Evolutionary conservation across 192 early-diverging fungal species (phyloP).

Genomic region (Podila minutissima): DNA sequence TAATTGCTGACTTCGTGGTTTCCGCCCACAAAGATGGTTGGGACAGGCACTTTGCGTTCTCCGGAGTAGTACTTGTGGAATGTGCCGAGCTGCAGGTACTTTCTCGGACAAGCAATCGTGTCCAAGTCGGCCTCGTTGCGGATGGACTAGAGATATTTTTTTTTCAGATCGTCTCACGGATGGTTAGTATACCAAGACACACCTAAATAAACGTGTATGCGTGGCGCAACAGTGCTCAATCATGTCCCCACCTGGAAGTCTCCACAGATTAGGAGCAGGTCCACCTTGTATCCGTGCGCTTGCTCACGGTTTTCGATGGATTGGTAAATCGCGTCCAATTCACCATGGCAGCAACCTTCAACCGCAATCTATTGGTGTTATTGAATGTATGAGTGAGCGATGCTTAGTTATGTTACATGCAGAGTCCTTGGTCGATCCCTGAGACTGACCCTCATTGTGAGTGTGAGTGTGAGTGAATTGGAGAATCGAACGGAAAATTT

Average conservation of each 20-base stretch:
- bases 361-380: conserved; percentile 72
- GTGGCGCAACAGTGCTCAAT: too few relatives aligned
- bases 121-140: conserved; percentile 87
- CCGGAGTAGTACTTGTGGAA: conserved; percentile 98
- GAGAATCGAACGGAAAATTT: background rate
- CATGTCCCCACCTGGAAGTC: conserved; percentile 84
- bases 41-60: conserved; percentile 77
- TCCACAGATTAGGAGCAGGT: conserved; percentile 95
- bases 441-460: background rate
- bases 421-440: background rate
- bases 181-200: too few relatives aligned
- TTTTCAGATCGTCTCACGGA: too few relatives aligned
- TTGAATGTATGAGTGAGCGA: too few relatives aligned
- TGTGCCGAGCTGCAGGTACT: conserved; percentile 82
- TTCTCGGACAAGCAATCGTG: conserved; percentile 84
- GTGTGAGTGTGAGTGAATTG: background rate
- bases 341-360: conserved; percentile 97
- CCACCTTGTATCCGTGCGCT: conserved; percentile 72
- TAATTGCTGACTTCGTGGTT: conserved; percentile 98
- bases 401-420: too few relatives aligned
- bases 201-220: too few relatives aligned
- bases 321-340: conserved; percentile 91
- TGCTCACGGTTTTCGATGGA: conserved; percentile 70
- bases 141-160: conserved; percentile 56
- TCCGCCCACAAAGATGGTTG: conserved; percentile 97